Percentiles rank a stretch among this genome's conserved stretches.
These are phyloP conservation scores for Dillenia suffruticosa DNA, from an alignment of 164 flowering plant species.

Conservation along the genomic window DNA sequence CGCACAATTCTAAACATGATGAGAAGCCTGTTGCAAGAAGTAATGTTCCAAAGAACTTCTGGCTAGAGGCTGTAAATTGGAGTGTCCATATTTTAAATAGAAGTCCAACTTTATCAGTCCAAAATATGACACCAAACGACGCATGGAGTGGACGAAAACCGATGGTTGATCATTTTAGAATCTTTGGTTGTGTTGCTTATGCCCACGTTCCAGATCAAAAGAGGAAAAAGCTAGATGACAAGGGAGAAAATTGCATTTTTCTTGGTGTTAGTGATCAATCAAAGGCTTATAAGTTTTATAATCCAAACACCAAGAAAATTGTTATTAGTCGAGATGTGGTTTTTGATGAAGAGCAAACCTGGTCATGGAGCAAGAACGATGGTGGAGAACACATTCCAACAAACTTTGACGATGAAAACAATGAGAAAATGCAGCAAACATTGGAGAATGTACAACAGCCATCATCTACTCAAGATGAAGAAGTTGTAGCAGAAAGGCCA, in stretches of 20 bases:
- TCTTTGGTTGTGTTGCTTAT: constrained; percentile 4
- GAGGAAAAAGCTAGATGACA: constrained; percentile 3
- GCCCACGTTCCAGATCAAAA: too few species aligned
- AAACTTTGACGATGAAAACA: neutral
- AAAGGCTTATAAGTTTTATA: constrained; percentile 5
- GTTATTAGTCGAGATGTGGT: constrained; percentile 1
- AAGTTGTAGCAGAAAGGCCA: neutral
- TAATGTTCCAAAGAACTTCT: neutral
- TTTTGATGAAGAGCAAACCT: constrained; percentile 5
- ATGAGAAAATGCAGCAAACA: neutral
- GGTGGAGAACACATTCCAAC: neutral
- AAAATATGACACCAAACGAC: constrained; percentile 2
- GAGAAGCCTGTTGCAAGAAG: constrained; percentile 8
- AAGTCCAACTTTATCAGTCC: neutral
- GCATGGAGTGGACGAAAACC: constrained; percentile 4
- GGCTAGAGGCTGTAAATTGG: constrained; percentile 7
- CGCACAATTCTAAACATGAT: constrained; percentile 9
- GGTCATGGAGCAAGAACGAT: neutral
- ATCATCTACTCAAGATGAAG: neutral
- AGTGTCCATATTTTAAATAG: constrained; percentile 3
- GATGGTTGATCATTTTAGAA: constrained; percentile 3
- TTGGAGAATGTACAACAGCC: neutral
- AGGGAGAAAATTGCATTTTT: constrained; percentile 5
- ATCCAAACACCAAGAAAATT: constrained; percentile 7
- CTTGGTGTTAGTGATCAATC: constrained; percentile 2